Evolutionary conservation across 192 early-diverging fungal species (phyloP).

Genomic region (Coemansia sp.): DNA sequence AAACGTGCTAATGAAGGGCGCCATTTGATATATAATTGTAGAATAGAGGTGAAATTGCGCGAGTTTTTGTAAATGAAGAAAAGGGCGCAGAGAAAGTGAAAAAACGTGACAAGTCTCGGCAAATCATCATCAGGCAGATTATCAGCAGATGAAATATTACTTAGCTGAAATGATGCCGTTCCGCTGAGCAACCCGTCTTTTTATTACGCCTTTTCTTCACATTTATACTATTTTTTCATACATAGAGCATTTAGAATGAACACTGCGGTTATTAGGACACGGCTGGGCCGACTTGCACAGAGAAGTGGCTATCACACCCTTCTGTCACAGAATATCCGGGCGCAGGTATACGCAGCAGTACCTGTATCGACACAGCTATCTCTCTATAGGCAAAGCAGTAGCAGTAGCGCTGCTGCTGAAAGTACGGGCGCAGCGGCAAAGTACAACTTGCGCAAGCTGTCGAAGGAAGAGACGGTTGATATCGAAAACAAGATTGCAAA

Average conservation of each 20-base stretch:
- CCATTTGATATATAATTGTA: conserved; percentile 6
- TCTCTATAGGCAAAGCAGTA: neutral
- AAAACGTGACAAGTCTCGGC: neutral
- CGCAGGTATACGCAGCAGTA: neutral
- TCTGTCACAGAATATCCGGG: neutral
- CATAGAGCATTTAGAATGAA: neutral
- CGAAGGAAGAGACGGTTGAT: conserved; percentile 14
- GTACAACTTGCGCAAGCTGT: conserved; percentile 39
- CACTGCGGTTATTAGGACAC: neutral
- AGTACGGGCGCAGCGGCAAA: conserved; percentile 8
- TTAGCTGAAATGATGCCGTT: too few species aligned
- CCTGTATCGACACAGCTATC: neutral
- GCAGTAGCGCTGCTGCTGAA: neutral
- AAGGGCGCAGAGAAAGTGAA: neutral
- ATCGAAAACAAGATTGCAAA: conserved; percentile 22
- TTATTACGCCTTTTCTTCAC: too few species aligned
- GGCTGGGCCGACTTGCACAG: neutral
- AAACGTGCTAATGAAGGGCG: conserved; percentile 29
- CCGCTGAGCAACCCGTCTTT: too few species aligned
- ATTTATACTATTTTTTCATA: neutral
- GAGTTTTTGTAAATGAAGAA: neutral
- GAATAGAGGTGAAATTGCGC: neutral
- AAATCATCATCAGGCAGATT: too few species aligned
- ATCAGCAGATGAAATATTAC: neutral
- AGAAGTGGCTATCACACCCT: neutral